These are phyloP conservation scores for Candida nanaspora DNA, from an alignment of 805 yeast genomes.

Conservation along the genomic window DNA sequence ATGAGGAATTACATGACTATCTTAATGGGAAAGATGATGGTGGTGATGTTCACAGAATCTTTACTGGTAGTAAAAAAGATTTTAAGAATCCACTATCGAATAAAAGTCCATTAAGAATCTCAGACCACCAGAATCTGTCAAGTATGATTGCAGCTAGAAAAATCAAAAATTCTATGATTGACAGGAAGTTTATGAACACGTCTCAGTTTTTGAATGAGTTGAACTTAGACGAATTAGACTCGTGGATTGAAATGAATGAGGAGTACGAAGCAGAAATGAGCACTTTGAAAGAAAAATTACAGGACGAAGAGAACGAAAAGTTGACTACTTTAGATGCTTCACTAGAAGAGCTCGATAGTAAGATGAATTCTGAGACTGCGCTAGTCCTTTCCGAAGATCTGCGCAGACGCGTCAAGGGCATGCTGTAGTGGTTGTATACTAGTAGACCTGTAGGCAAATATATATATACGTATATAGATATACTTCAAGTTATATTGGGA, in stretches of 20 bases:
- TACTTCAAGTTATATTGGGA: too few relatives aligned
- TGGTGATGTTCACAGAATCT: slow-evolving; percentile 6
- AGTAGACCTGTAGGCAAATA: too few relatives aligned
- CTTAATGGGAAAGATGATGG: not conserved
- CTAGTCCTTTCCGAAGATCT: slow-evolving; percentile 10
- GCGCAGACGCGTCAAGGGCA: slow-evolving; percentile 8
- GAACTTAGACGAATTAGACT: slow-evolving; percentile 23
- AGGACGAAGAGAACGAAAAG: slow-evolving; percentile 1
- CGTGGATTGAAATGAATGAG: slow-evolving; percentile 24
- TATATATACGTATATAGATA: too few relatives aligned
- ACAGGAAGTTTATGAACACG: slow-evolving; percentile 21
- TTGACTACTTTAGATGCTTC: slow-evolving; percentile 15
- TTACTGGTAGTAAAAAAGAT: slow-evolving; percentile 9
- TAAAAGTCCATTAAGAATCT: slow-evolving; percentile 12
- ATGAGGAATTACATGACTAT: not conserved
- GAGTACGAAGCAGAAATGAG: slow-evolving; percentile 24
- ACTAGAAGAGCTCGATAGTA: slow-evolving; percentile 12
- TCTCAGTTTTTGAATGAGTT: slow-evolving; percentile 19
- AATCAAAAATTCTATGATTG: slow-evolving; percentile 16
- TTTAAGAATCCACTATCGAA: slow-evolving; percentile 20
- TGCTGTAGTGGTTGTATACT: not conserved
- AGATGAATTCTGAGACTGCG: slow-evolving; percentile 12
- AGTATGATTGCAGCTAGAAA: slow-evolving; percentile 16
- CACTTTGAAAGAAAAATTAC: slow-evolving; percentile 6
- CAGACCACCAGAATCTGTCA: slow-evolving; percentile 5